Conservation (phyloP, 2,329 filamentous ascomycete genomes). For the Elsinoe batatas region DNA sequence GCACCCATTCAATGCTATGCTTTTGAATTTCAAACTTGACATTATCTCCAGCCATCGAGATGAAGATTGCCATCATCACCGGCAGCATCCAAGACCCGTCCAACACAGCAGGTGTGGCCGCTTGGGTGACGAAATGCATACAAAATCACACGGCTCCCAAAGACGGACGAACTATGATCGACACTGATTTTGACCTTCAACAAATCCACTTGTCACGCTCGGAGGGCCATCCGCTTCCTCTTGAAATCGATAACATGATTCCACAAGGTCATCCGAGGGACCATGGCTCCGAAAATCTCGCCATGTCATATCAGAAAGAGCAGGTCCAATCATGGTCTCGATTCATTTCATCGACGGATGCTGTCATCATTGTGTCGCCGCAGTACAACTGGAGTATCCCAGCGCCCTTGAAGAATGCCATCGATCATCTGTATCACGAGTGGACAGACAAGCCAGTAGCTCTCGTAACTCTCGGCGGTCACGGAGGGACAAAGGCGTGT, state of each 20-base stretch:
- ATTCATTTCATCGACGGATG: conserved; percentile 37
- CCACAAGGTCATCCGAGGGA: background rate
- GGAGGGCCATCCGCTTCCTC: background rate
- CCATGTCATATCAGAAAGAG: background rate
- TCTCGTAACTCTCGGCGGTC: conserved; percentile 46
- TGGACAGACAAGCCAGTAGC: conserved; percentile 46
- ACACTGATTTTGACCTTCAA: background rate
- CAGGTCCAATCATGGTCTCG: conserved; percentile 34
- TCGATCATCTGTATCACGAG: conserved; percentile 52
- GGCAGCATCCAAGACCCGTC: background rate
- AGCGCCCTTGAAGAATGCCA: conserved; percentile 49
- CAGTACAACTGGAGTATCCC: conserved; percentile 50
- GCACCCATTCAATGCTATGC: too few relatives aligned
- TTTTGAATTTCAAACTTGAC: too few relatives aligned
- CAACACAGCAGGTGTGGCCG: background rate
- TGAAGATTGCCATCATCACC: background rate
- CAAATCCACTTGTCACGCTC: background rate
- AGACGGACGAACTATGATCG: background rate
- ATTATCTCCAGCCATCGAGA: too few relatives aligned
- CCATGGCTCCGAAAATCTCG: background rate
- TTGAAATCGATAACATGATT: background rate
- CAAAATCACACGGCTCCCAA: background rate
- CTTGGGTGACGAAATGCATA: background rate
- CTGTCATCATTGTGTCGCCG: conserved; percentile 42
- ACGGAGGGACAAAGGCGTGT: conserved; percentile 27